phyloP scores from a whole-genome alignment of 2,329 filamentous ascomycete species.

The Hypoxylon sp. region DNA sequence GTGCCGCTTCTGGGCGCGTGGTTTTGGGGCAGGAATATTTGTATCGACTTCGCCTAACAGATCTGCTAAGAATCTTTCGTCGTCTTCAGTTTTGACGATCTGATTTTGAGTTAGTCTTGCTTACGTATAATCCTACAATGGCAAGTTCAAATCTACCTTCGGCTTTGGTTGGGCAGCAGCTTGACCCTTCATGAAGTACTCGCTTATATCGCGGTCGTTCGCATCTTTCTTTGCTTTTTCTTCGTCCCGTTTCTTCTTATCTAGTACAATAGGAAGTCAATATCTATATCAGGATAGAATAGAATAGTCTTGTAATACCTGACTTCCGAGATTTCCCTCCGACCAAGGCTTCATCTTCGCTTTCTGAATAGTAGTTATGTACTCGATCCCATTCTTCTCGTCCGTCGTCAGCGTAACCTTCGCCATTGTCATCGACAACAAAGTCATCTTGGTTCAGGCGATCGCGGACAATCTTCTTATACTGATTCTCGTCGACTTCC shows the following conservation, averaged over 20 bases:
- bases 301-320: slow-evolving; percentile 50
- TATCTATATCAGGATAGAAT: background rate
- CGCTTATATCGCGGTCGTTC: slow-evolving; percentile 89
- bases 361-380: slow-evolving; percentile 73
- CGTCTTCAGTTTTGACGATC: slow-evolving; percentile 82
- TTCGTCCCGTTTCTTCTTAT: slow-evolving; percentile 87
- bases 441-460: slow-evolving; percentile 96
- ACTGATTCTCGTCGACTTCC: slow-evolving; percentile 94
- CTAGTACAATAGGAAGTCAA: slow-evolving; percentile 52
- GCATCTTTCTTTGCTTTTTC: slow-evolving; percentile 86
- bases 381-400: slow-evolving; percentile 91
- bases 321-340: slow-evolving; percentile 61
- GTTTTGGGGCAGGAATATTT: slow-evolving; percentile 66
- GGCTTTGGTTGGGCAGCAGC: slow-evolving; percentile 74
- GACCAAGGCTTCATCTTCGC: slow-evolving; percentile 68
- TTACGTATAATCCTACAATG: background rate
- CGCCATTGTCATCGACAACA: slow-evolving; percentile 97
- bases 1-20: slow-evolving; percentile 68
- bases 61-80: slow-evolving; percentile 85
- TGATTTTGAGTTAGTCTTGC: slow-evolving; percentile 49
- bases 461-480: slow-evolving; percentile 92
- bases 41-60: slow-evolving; percentile 88
- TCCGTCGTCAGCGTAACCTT: slow-evolving; percentile 95
- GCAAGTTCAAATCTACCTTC: slow-evolving; percentile 67
- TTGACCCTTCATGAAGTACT: slow-evolving; percentile 87